Evolutionary conservation across 2,329 filamentous ascomycete genomes (phyloP), one percentile per base, ranked within the genome.

Genomic region (Stagonosporopsis chrysanthemi): DNA sequence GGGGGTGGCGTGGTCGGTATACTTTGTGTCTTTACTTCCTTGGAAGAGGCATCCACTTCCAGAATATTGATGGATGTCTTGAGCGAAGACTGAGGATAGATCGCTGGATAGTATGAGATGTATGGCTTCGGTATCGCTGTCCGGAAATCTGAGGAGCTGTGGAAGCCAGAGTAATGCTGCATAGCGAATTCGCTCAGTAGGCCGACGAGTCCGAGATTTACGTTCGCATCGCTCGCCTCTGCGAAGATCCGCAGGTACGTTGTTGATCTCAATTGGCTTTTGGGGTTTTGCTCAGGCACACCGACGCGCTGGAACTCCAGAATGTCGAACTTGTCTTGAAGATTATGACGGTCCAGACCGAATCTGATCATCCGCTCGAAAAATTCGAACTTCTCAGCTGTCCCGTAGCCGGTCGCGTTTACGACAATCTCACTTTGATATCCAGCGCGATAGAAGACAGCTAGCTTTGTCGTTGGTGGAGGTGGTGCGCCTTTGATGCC

Each of bases 221-320:
- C 56, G 2, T 57, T 57, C 1, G 61, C 45, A 48, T 69, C 62
- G 17, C 58, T 60, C 17, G 70, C 52, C 58, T 73, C 67, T 11
- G 71, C 72, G 46, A 74, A 72, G 28, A 75, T 65, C 15, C 72
- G 69, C 22, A 73, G 65, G 56, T 71, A 75, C 2, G 67, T 66
- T 8, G 74, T 76, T 31, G 69, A 72, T 24, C 64, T 56, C 42
- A 74, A 63, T 46, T 74, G 72, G 44, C 61, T 66, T 24, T 28
- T 57, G 3, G 72, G 71, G 31, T 73, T 66, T 2, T 58, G 33
- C 29, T 69, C 69, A 4, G 71, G 70, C 15, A 70, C 55, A 26
- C 70, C 67, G 41, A 72, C 63, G 65, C 70, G 79, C 65, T 85
- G 82, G 48, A 85, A 84, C 35, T 85, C 82, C n/a, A 86, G 72